These are phyloP conservation scores for Phyllostachys edulis DNA, from an alignment of 176 grass and related monocot genomes.

Conservation along the genomic window DNA sequence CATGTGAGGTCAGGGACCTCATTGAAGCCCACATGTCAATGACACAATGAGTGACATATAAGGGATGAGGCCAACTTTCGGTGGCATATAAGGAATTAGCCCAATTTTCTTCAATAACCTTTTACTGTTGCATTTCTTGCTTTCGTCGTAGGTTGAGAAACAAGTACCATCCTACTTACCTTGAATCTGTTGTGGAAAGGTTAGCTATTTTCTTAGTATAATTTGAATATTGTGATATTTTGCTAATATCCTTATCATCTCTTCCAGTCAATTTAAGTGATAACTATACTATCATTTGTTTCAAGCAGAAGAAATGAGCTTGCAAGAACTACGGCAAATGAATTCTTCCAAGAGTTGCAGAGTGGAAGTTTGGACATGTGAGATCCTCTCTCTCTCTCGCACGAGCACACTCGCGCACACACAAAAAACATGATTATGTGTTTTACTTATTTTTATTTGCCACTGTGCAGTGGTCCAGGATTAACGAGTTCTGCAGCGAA, in stretches of 20 bases:
- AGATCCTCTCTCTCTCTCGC: neutral
- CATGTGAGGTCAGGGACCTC: too few relatives aligned
- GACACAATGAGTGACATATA: too few relatives aligned
- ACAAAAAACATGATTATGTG: neutral
- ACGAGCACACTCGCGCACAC: too few relatives aligned
- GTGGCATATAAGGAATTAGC: too few relatives aligned
- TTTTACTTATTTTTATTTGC: slow-evolving; percentile 26
- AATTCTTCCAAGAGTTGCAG: slow-evolving; percentile 91
- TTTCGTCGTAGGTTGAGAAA: slow-evolving; percentile 80
- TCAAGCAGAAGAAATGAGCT: slow-evolving; percentile 52
- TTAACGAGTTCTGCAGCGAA: slow-evolving; percentile 38
- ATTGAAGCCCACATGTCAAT: too few relatives aligned
- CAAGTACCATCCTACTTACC: slow-evolving; percentile 96
- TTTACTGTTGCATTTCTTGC: slow-evolving; percentile 17
- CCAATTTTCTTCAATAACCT: slow-evolving; percentile 16
- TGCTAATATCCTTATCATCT: neutral
- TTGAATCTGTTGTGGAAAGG: slow-evolving; percentile 86
- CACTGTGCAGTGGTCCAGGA: slow-evolving; percentile 70
- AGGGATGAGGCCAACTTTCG: too few relatives aligned
- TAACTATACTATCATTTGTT: neutral
- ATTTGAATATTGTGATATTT: slow-evolving; percentile 18
- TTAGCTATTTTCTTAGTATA: slow-evolving; percentile 39
- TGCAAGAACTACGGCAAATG: slow-evolving; percentile 58
- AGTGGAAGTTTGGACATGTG: slow-evolving; percentile 72
- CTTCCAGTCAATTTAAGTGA: neutral